Evolutionary conservation across 352 stramenopile species (phyloP).

Genomic region (Phytophthora pistaciae): DNA sequence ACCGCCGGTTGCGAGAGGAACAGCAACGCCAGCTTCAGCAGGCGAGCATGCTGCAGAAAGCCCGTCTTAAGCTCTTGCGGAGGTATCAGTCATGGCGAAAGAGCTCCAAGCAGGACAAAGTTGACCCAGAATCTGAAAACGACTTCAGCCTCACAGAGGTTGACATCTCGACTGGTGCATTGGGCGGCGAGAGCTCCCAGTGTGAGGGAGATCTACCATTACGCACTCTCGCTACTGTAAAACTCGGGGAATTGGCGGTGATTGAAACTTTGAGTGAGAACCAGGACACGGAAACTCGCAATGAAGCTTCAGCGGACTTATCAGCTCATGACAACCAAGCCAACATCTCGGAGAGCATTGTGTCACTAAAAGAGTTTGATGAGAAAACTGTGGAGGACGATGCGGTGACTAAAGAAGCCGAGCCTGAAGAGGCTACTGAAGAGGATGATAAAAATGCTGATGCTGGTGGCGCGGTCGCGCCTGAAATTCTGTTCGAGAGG

Average conservation of each 20-base stretch:
- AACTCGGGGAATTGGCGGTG: neutral
- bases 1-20: slow-evolving; percentile 15
- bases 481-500: neutral
- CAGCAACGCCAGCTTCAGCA: slow-evolving; percentile 20
- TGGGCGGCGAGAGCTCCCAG: neutral
- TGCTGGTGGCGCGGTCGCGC: neutral
- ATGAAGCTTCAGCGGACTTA: neutral
- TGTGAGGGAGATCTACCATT: neutral
- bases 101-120: neutral
- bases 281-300: neutral
- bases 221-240: neutral
- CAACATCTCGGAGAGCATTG: neutral
- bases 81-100: slow-evolving; percentile 32
- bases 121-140: neutral
- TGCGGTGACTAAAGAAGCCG: neutral
- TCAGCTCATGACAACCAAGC: neutral
- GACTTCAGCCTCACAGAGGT: neutral
- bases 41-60: slow-evolving; percentile 13
- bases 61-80: slow-evolving; percentile 26
- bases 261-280: neutral
- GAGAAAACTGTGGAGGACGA: neutral
- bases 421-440: slow-evolving; percentile 6
- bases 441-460: slow-evolving; percentile 1
- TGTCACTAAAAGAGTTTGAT: neutral
- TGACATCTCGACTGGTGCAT: neutral